Base-by-base conservation (phyloP, 148 eudicot species). In the Linanthus parryae region DNA sequence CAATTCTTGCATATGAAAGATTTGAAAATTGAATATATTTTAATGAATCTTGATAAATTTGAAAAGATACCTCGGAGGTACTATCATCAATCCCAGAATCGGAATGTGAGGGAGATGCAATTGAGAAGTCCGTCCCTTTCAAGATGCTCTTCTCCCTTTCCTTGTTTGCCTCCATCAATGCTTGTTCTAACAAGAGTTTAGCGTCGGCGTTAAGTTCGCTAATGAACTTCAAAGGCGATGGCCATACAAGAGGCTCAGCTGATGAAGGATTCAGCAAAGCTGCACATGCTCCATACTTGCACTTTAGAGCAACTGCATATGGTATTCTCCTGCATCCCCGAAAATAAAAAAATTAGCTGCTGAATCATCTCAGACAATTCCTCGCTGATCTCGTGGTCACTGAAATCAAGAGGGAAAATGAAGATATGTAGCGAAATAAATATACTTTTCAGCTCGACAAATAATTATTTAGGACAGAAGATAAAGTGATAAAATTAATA, bases 241-340 rank as follows among this genome's bases (percentile, higher is more conserved):
- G 99, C 99, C 99, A 92, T 11, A 88, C 95, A 51, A 92, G 85
- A 69, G 96, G 99, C 79, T 88, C 99, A 5, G 96, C 88, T 5
- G 99, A 75, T 33, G 88, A 73, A 20, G 99, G 99, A 58, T 92
- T 80, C 61, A 92, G 53, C 73, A 92, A 58, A 43, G 99, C 91
- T 17, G 99, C 91, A 68, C 99, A 88, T 0, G 70, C 69, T 22
- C 75, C 77, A 4, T 88, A 71, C 55, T 67, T 78, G 64, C 76
- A 70, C 76, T 78, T 84, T 63, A 79, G 30, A 53, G 99, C 99
- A 38, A 92, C 85, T 36, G 36, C 23, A 57, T 88, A 84, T 14
- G 99, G 91, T 68, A 92, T 81, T 72, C 99, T 88, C 84, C 99
- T 92, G 74, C 70, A 72, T 24, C 27, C 7, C 14, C 7, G 28